Base-by-base conservation (phyloP, 2,329 filamentous ascomycete genomes). In the Xylaria sp. region DNA sequence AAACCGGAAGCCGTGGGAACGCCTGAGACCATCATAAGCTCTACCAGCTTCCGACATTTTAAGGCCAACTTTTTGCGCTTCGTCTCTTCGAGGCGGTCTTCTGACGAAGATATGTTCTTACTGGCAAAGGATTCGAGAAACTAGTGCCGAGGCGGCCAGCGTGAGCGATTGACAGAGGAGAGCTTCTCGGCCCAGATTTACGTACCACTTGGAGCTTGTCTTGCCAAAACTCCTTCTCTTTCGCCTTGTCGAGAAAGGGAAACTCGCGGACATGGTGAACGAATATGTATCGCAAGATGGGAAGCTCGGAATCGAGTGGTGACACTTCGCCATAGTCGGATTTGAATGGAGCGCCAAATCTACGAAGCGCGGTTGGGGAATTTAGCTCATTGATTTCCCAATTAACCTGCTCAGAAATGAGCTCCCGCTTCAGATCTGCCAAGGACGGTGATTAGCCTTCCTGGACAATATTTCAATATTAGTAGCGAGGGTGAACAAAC, bases 171-270 rank as follows among this genome's bases (percentile, higher is more conserved):
- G 34, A 28, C 20, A 12, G 10, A 32, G 32, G 50, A 18, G 1
- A 61, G 20, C 1, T 23, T 37, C 25, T 15, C 52, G 50, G 41
- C 57, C 1, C 28, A 6, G 20, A 20, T 70, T 23, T 65, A 90
- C 92, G 75, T 83, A 97, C 93, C 78, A 94, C 89, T 84, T 99
- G 96, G 70, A 99, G 85, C 81, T 97, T 98, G 79, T 98, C 94
- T 83, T 99, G 96, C 96, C 96, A 99, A 78, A 99, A 99, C 82
- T 99, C 96, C 87, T 98, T 97, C 87, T 99, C 96, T 78, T 90
- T 92, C 25, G 96, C 96, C 85, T 97, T 94, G 82, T 99, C 94
- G 72, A 99, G 88, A 78, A 99, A 99, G 0, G 96, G 96, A 77
- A 99, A 99, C 77, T 98, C 97, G 77, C 96, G 94, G 69, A 99